Percentiles rank a stretch among this genome's conserved stretches.
These are phyloP conservation scores for Populus tomentosa DNA, from an alignment of 441 rosid species.

Conservation along the genomic window DNA sequence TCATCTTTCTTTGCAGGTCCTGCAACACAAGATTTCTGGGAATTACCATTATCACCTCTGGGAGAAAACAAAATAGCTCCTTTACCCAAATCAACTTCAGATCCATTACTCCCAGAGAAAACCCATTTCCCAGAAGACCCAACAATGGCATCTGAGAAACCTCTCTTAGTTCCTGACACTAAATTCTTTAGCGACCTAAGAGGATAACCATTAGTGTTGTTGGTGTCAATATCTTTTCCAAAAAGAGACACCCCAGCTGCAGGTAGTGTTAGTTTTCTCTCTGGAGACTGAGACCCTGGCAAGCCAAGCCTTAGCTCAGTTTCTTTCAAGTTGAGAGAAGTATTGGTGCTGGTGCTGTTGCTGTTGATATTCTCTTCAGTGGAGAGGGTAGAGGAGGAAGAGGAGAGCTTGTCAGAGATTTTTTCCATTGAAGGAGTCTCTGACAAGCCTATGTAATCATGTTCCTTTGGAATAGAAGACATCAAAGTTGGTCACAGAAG, in stretches of 20 bases:
- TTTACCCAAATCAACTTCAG: constrained; percentile 43
- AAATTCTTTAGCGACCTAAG: constrained; percentile 32
- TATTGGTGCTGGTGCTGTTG: neutral
- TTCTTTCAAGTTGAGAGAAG: constrained; percentile 38
- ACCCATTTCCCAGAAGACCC: constrained; percentile 41
- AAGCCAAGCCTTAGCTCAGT: constrained; percentile 67
- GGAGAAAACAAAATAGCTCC: constrained; percentile 41
- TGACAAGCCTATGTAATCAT: constrained; percentile 66
- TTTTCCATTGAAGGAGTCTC: constrained; percentile 44
- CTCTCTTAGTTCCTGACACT: constrained; percentile 57
- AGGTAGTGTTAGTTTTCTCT: constrained; percentile 30
- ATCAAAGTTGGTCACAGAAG: constrained; percentile 28
- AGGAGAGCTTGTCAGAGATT: constrained; percentile 39
- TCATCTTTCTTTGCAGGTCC: constrained; percentile 25
- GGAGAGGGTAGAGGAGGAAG: constrained; percentile 27
- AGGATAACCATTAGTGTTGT: constrained; percentile 22
- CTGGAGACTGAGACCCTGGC: constrained; percentile 52
- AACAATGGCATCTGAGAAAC: constrained; percentile 53
- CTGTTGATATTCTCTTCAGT: constrained; percentile 21
- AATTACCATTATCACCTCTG: constrained; percentile 30
- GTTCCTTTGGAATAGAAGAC: constrained; percentile 48
- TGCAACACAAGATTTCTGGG: constrained; percentile 23
- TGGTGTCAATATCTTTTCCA: constrained; percentile 45
- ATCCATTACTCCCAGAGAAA: constrained; percentile 34
- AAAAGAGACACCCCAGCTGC: constrained; percentile 34